These are phyloP conservation scores for Scolecobasidium constrictum DNA, from an alignment of 2,329 filamentous ascomycete species.

Conservation along the genomic window DNA sequence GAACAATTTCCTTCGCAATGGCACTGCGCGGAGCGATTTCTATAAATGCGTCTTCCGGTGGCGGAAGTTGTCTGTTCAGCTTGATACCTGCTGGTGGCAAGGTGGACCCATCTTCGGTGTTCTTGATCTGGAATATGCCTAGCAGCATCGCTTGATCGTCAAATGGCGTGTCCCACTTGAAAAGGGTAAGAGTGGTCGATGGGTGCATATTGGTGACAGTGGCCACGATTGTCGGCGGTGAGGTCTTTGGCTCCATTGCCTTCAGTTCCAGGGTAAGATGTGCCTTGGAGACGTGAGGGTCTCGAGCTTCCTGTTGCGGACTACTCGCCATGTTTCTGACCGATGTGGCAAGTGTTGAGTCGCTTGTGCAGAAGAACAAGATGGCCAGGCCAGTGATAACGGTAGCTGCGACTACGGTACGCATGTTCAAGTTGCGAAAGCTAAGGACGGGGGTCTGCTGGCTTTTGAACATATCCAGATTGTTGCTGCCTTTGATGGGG, in stretches of 20 bases:
- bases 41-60: constrained; percentile 22
- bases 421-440: constrained; percentile 4
- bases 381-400: neutral
- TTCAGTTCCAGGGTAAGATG: constrained; percentile 2
- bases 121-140: constrained; percentile 24
- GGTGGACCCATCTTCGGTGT: constrained; percentile 18
- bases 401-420: neutral
- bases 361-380: constrained; percentile 2
- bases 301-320: constrained; percentile 1
- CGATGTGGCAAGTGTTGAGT: constrained; percentile 3
- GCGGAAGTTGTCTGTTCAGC: constrained; percentile 26
- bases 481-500: constrained; percentile 4
- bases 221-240: constrained; percentile 22
- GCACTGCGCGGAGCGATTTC: constrained; percentile 24
- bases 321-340: constrained; percentile 1
- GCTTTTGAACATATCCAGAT: neutral
- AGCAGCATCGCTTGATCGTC: constrained; percentile 26
- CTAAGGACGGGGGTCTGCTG: neutral
- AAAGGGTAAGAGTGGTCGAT: constrained; percentile 22
- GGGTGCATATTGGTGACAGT: constrained; percentile 25
- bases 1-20: constrained; percentile 23
- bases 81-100: constrained; percentile 21
- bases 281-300: constrained; percentile 4
- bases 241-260: constrained; percentile 17
- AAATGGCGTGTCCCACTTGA: constrained; percentile 30